Base-by-base conservation (phyloP, 2,329 filamentous ascomycete species). In the Pseudogymnoascus sp. region DNA sequence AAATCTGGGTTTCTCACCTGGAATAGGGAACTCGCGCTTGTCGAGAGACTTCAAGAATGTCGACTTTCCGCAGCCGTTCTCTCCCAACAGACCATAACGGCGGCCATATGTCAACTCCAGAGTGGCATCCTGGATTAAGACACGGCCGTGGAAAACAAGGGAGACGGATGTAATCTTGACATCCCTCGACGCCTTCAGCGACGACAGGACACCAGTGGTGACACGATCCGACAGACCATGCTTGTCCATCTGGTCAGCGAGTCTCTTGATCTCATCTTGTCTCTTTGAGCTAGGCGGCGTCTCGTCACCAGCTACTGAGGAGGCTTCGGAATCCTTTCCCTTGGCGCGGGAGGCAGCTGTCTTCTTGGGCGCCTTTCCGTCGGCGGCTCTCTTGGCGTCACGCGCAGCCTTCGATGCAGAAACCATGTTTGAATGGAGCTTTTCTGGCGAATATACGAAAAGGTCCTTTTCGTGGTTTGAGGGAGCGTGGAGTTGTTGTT, bases 61-160 rank as follows among this genome's bases (percentile, higher is more conserved):
- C 68, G 90, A 96, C 84, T 99, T 99, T 77, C 95, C 95, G 78
- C 95, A 99, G 69, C 95, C 95, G 89, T 99, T 99, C 85, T 99
- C 95, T 74, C 95, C 95, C 68, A 99, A 82, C 64, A 99, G 83
- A 76, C 95, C 95, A 76, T 99, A 99, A 73, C 95, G 87, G 72
- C 93, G 90, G 69, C 90, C 92, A 76, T 91, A 95, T 76, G 90
- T 93, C 73, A 99, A 84, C 79, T 99, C 96, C 76, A 99, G 83
- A 60, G 88, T 96, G 67, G 90, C 90, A 78, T 99, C 95, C 75
- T 88, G 93, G 79, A 99, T 90, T 66, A 99, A 87, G 70, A 98
- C 95, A 71, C 90, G 91, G 72, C 96, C 95, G 84, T 99, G 96
- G 86, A 99, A 99, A 68, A 97, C 93, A 70, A 99, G 82, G 67